These are phyloP conservation scores for Cladosporium sp. DNA, from an alignment of 2,329 filamentous ascomycete genomes.

Conservation along the genomic window DNA sequence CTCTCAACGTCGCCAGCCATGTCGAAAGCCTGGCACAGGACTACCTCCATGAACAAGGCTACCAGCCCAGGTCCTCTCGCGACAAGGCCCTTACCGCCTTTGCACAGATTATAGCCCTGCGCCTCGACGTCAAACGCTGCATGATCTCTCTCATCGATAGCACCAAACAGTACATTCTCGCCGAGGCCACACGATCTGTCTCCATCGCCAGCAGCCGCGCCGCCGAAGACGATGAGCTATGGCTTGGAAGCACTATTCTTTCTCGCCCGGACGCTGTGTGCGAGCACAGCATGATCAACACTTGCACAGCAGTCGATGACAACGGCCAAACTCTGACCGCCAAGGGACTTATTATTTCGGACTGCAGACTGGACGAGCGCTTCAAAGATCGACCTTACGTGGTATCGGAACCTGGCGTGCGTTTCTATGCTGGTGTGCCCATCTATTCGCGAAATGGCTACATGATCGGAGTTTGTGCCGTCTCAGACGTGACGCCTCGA, in stretches of 20 bases:
- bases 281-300: conserved; percentile 3
- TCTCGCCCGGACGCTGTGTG: conserved; percentile 12
- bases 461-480: conserved; percentile 30
- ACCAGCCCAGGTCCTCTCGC: conserved; percentile 15
- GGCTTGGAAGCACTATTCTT: conserved; percentile 14
- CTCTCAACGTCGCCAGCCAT: conserved; percentile 21
- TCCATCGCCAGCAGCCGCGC: conserved; percentile 31
- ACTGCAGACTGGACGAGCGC: conserved; percentile 28
- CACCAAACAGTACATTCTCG: conserved; percentile 44
- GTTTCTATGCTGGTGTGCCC: conserved; percentile 31
- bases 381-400: conserved; percentile 30
- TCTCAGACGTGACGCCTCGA: conserved; percentile 24
- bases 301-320: conserved; percentile 13
- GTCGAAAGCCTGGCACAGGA: conserved; percentile 20
- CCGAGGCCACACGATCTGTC: conserved; percentile 43
- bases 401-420: conserved; percentile 22
- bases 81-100: conserved; percentile 32
- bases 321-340: conserved; percentile 15
- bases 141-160: conserved; percentile 44
- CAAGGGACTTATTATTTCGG: conserved; percentile 20
- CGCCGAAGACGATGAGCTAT: conserved; percentile 30
- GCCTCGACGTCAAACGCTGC: conserved; percentile 30
- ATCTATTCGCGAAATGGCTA: conserved; percentile 28
- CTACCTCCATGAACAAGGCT: conserved; percentile 20
- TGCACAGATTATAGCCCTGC: conserved; percentile 32